Conservation (phyloP, 306 rosid species). For the Prunus salicina region DNA sequence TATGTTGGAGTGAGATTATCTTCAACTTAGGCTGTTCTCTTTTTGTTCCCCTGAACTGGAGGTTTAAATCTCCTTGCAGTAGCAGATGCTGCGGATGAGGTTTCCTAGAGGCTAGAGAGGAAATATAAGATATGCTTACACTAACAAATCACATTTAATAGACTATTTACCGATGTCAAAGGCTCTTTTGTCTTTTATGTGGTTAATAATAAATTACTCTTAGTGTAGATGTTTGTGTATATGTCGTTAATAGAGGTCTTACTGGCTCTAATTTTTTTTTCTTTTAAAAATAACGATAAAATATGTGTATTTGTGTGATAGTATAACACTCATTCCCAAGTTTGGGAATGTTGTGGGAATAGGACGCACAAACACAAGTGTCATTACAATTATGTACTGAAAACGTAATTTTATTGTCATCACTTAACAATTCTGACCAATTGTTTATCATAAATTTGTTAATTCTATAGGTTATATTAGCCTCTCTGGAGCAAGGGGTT, state of each 20-base stretch:
- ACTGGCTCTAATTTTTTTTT: background rate
- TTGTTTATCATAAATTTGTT: slow-evolving; percentile 5
- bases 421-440: slow-evolving; percentile 10
- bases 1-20: background rate
- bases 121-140: too few relatives aligned
- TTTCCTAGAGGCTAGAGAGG: background rate
- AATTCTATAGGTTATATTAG: slow-evolving; percentile 67
- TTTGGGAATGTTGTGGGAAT: background rate
- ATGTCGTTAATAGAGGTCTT: background rate
- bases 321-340: background rate
- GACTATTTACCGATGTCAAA: background rate
- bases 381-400: background rate
- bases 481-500: slow-evolving; percentile 96
- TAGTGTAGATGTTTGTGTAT: background rate
- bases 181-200: background rate
- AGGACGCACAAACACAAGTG: background rate
- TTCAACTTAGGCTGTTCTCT: background rate
- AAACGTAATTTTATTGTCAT: background rate
- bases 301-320: background rate
- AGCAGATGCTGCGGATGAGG: background rate
- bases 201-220: background rate
- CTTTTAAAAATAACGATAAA: background rate
- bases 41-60: background rate
- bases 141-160: background rate
- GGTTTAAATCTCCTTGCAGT: background rate